Evolutionary conservation across 352 stramenopile genomes (phyloP), one percentile per base, ranked within the genome.

Genomic region (Pythium guiyangense): DNA sequence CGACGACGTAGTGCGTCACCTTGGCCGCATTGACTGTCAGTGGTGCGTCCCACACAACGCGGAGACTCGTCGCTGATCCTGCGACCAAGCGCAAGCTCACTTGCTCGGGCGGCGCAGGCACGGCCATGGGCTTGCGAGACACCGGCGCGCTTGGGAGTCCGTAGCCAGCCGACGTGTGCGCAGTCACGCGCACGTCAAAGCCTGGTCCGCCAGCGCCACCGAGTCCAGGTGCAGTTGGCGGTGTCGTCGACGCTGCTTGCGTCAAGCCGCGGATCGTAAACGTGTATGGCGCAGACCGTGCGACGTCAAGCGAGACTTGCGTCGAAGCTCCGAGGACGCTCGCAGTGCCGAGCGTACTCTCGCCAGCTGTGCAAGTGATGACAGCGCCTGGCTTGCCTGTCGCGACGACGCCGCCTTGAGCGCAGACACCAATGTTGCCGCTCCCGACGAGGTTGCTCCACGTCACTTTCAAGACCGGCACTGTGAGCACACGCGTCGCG

Each of bases 11-110:
- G 42, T 85, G 59, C 15, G 84, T 88, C 22, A 98, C 60, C 14
- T 71, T 62, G 17, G 87, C 79, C 2, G 90, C 92, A 47, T 96
- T 96, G 66, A 90, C 71, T 0, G 73, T 85, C 17, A 77, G 42
- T n/a, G 96, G 94, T 10, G 71, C 60, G 42, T 85, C 77, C 93
- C 94, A 98, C 50, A 83, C 90, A 6, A 98, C 69, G 0, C 80
- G 79, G 35, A 98, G 63, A 66, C 71, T 88, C 9, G 73, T 77
- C 3, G 69, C 56, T 0, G 62, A 71, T 3, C 74, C 82, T 12
- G 91, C 80, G 17, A 97, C 87, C 25, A 97, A 72, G 8, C 77
- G 76, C 0, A 97, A 37, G 50, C 84, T 74, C 29, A 93, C 82
- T 26, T 85, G 79, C 14, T 60, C 57, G 0, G 94, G 92, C 17